Conservation (phyloP, 2,329 filamentous ascomycete genomes). For the Hymenoscyphus infarciens region DNA sequence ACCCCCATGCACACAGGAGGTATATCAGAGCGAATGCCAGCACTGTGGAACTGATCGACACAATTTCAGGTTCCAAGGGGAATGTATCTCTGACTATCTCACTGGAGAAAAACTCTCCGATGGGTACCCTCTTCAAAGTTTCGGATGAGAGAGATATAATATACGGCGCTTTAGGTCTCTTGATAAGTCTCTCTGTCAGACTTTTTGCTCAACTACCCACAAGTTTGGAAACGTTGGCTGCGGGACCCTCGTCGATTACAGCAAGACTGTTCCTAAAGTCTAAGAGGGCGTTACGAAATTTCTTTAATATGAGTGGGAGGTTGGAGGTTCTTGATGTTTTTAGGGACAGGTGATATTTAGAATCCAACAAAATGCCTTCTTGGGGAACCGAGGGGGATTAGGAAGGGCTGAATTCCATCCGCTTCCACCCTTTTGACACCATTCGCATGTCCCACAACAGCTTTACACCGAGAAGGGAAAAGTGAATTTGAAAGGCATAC, state of each 20-base stretch:
- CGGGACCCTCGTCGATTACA: conserved; percentile 6
- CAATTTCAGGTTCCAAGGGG: conserved; percentile 3
- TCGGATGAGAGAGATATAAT: conserved; percentile 9
- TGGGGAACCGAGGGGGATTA: conserved; percentile 11
- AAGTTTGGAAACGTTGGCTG: neutral
- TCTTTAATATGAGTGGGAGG: conserved; percentile 3
- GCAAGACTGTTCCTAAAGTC: neutral
- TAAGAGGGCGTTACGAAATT: conserved; percentile 9
- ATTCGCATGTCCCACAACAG: too few relatives aligned
- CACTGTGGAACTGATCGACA: conserved; percentile 8
- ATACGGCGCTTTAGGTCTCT: conserved; percentile 9
- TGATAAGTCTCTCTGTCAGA: conserved; percentile 9
- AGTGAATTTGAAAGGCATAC: neutral
- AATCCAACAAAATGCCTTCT: neutral
- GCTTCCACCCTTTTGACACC: neutral
- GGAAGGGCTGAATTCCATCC: neutral
- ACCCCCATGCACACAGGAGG: neutral
- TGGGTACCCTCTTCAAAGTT: conserved; percentile 8
- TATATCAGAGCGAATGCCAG: conserved; percentile 8
- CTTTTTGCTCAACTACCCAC: conserved; percentile 7
- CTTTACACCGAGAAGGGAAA: conserved; percentile 1
- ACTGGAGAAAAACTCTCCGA: neutral
- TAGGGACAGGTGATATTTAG: neutral
- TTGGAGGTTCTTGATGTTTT: conserved; percentile 9
- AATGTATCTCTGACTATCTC: neutral